Percentiles rank a stretch among this genome's conserved stretches.
phyloP scores from a whole-genome alignment of 768 basidiomycete species.

The Leccinum disarticulatum region DNA sequence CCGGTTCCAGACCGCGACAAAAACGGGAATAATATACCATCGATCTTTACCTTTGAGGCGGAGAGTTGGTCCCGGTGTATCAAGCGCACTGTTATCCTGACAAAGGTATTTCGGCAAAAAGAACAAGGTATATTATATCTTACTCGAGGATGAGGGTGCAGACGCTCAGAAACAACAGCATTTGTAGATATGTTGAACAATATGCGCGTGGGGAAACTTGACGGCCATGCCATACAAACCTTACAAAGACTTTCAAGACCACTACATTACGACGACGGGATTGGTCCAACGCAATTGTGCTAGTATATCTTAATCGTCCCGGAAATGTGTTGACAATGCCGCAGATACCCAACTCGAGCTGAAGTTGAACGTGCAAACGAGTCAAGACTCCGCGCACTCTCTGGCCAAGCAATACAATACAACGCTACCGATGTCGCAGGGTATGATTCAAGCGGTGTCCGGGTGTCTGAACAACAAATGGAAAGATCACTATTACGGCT shows the following conservation, averaged over 20 bases:
- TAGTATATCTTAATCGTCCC: conserved; percentile 15
- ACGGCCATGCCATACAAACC: conserved; percentile 37
- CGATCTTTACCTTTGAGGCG: conserved; percentile 80
- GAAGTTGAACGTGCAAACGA: conserved; percentile 76
- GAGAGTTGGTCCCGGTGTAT: conserved; percentile 69
- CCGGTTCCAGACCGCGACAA: conserved; percentile 61
- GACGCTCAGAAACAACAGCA: conserved; percentile 28
- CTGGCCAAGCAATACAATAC: conserved; percentile 41
- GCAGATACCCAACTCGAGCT: conserved; percentile 63
- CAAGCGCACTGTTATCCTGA: conserved; percentile 52
- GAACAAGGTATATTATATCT: conserved; percentile 55
- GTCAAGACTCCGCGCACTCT: conserved; percentile 45
- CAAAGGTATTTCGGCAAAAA: conserved; percentile 84
- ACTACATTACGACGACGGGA: conserved; percentile 65
- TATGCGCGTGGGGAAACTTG: conserved; percentile 75
- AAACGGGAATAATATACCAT: conserved; percentile 47
- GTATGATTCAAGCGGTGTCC: conserved; percentile 41
- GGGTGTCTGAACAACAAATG: conserved; percentile 39
- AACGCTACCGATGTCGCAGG: conserved; percentile 47
- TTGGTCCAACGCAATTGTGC: conserved; percentile 82
- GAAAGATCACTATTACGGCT: conserved; percentile 54
- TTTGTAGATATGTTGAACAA: conserved; percentile 88
- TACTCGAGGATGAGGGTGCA: background rate
- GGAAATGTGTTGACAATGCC: conserved; percentile 1
- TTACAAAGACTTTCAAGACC: conserved; percentile 59